Conservation (phyloP, 1,284 basidiomycete species). For the Tremellales sp. region DNA sequence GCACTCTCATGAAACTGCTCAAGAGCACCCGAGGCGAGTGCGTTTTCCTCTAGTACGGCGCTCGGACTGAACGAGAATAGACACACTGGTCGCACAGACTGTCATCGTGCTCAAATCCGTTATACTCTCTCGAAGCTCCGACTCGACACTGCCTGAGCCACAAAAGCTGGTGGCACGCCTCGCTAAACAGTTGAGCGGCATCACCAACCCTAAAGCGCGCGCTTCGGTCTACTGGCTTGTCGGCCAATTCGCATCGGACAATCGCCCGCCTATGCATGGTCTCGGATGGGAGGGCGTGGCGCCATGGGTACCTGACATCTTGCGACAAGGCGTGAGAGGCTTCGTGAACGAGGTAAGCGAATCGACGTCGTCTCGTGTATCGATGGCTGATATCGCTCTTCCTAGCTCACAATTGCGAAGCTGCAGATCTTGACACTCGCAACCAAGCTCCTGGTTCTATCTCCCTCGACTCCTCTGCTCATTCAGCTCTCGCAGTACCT, state of each 20-base stretch:
- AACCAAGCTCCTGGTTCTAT: slow-evolving; percentile 71
- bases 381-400: neutral
- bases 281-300: slow-evolving; percentile 52
- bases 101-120: slow-evolving; percentile 79
- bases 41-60: neutral
- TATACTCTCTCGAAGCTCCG: slow-evolving; percentile 55
- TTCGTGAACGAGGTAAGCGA: slow-evolving; percentile 69
- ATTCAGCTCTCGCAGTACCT: slow-evolving; percentile 64
- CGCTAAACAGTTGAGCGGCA: slow-evolving; percentile 67
- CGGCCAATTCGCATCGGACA: slow-evolving; percentile 66
- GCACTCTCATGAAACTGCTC: slow-evolving; percentile 71
- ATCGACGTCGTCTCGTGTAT: neutral
- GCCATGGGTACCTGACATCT: slow-evolving; percentile 77
- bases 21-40: slow-evolving; percentile 58
- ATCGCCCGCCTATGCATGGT: slow-evolving; percentile 17
- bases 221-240: slow-evolving; percentile 87
- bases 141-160: slow-evolving; percentile 52
- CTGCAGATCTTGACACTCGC: slow-evolving; percentile 77
- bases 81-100: slow-evolving; percentile 66
- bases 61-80: slow-evolving; percentile 46
- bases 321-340: slow-evolving; percentile 67
- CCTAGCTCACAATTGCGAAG: slow-evolving; percentile 64
- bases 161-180: slow-evolving; percentile 68
- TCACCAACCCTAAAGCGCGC: slow-evolving; percentile 69
- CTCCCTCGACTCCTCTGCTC: slow-evolving; percentile 54